Evolutionary conservation across 192 early-diverging fungal species (phyloP), one percentile per base, ranked within the genome.

Genomic region (Backusella psychrophila): DNA sequence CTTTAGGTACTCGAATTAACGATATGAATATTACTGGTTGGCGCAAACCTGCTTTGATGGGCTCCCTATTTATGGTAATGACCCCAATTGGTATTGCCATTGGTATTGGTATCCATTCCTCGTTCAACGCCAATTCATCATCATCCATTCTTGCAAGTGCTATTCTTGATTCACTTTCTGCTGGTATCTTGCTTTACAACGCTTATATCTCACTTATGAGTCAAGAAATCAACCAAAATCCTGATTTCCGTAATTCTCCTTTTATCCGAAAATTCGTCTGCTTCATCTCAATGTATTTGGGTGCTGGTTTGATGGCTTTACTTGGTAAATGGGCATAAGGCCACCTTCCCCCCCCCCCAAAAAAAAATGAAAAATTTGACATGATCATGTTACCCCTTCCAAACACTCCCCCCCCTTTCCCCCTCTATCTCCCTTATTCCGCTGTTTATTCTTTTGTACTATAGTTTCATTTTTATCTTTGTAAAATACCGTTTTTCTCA

Each of bases 41-140:
- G 42, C 14, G 85, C 1, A 81, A 83, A 33, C 87, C 89, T 11
- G 75, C 89, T 63, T 34, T 90, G 14, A 89, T 91, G 71, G 87
- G 87, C 0, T 52, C 86, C 5, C 69, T 90, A 35, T 94, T 93
- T 81, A 85, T 91, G 0, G n/a, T 89, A n/a, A 95, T 90, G 21
- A 96, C 96, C 14, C 96, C 96, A 8, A 6, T 96, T 46, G 96
- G 96, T 34, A 85, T 92, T 59, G 88, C 84, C 0, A 86, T 97
- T 66, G 95, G 96, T 23, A 92, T 96, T 72, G 90, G 81, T 42
- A 85, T 96, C 71, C 85, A 87, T 4, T 74, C 85, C 34, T 78
- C 89, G 8, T 92, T 91, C 82, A 84, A 91, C 23, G 86, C 86
- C 2, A 78, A 85, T 11, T 87, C 88, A 0, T 71, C 81, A 0